Percentiles rank a stretch among this genome's conserved stretches.
phyloP scores from a whole-genome alignment of 495 filamentous ascomycete genomes.

The Parachaetomium inaequale region DNA sequence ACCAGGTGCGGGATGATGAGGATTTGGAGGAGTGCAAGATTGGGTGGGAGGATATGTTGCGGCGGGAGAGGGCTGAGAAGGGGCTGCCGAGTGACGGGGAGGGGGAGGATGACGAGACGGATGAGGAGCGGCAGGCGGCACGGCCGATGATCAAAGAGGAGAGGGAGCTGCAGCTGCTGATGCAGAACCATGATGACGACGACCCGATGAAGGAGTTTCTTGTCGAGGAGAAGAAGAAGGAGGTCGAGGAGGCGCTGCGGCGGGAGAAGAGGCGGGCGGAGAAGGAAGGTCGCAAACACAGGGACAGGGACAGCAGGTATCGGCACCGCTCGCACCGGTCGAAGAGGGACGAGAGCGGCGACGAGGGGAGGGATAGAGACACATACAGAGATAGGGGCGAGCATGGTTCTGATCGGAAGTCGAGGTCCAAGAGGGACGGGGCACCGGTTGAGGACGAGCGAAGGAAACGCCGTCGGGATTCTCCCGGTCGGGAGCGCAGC shows the following conservation, averaged over 20 bases:
- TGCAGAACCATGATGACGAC: slow-evolving; percentile 83
- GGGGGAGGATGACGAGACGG: slow-evolving; percentile 36
- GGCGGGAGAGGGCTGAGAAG: slow-evolving; percentile 38
- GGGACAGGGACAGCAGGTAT: slow-evolving; percentile 23
- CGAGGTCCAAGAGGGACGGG: slow-evolving; percentile 21
- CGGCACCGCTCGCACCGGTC: slow-evolving; percentile 31
- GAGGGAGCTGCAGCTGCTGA: slow-evolving; percentile 68
- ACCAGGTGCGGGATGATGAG: slow-evolving; percentile 85
- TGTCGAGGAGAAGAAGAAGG: slow-evolving; percentile 82
- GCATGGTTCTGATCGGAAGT: slow-evolving; percentile 16
- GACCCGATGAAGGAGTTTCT: slow-evolving; percentile 95
- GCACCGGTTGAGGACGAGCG: slow-evolving; percentile 23
- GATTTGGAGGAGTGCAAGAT: slow-evolving; percentile 58
- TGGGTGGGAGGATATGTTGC: slow-evolving; percentile 45
- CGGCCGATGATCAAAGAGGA: slow-evolving; percentile 57
- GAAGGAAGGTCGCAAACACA: slow-evolving; percentile 28
- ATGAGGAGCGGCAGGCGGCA: slow-evolving; percentile 34
- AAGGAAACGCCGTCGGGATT: slow-evolving; percentile 30
- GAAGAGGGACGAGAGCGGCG: slow-evolving; percentile 21
- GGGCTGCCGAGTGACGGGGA: slow-evolving; percentile 40
- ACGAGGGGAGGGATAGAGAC: slow-evolving; percentile 11
- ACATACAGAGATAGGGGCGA: slow-evolving; percentile 14
- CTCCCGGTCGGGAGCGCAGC: slow-evolving; percentile 25
- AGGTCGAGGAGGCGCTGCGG: slow-evolving; percentile 67
- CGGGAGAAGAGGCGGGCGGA: slow-evolving; percentile 44